Evolutionary conservation across 441 rosid genomes (phyloP), one percentile per base, ranked within the genome.

Genomic region (Pelargonium citronellum): DNA sequence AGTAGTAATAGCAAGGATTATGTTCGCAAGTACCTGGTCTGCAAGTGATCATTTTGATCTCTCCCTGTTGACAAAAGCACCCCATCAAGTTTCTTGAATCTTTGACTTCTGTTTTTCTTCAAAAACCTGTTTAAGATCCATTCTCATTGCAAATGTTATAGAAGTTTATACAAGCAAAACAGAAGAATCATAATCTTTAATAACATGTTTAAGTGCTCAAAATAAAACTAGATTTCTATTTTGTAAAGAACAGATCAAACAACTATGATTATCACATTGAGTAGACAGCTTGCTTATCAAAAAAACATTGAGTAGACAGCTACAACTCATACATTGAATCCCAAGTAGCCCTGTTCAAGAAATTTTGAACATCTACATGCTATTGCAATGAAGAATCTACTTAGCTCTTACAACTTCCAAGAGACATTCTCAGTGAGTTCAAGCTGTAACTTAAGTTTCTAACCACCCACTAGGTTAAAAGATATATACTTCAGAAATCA

Each of bases 21-120:
- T 53, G 60, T 53, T 53, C 15, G 60, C 17, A 53, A 53, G 60
- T 53, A 53, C 60, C 60, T 53, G 60, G 60, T 53, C 60, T 53
- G 15, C 60, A n/a, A 53, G 60, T 53, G 7, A n/a, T 53, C 60
- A 15, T 13, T 5, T 53, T 46, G n/a, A 46, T 46, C 51, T 46
- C 11, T 46, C 11, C 51, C 51, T 30, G 37, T 30, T 30, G 3
- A 46, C 51, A 46, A 3, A 9, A 7, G n/a, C 51, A 30, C 1
- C 12, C 13, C 60, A 53, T 1, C 20, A 53, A n/a, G 60, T 16
- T 53, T 53, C 20, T 53, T 15, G 60, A 13, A n/a, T 53, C 60
- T 53, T 53, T 53, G 60, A n/a, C 16, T 15, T 30, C 37, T 3
- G 37, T 30, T 30, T 30, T 30, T 30, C 37, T 30, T 30, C 37